Base-by-base conservation (phyloP, 495 filamentous ascomycete species). In the Neurospora hispaniola region DNA sequence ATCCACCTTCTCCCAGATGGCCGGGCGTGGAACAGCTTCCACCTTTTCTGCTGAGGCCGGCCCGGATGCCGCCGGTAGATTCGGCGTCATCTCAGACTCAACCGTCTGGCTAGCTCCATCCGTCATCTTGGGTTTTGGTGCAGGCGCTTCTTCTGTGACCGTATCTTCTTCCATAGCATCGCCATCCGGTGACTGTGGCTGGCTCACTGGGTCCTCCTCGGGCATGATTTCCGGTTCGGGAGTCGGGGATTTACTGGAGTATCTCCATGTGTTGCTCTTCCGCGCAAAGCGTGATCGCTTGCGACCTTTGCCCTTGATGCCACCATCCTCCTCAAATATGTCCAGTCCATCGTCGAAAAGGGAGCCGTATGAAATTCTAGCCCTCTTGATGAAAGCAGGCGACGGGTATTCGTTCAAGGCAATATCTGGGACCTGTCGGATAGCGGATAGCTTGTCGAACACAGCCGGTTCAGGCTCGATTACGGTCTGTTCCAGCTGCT, bases 241-340 rank as follows among this genome's bases (percentile, higher is more conserved):
- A 54, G 89, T 93, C 35, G 87, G 88, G 4, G 90, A 88, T 76
- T 88, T 86, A 74, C 91, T 90, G 39, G 84, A 81, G 76, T 92
- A 89, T 72, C 88, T 88, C 94, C 94, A 97, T 31, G 88, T 84
- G 11, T 81, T 86, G 75, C 89, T 89, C 27, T 85, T 84, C 41
- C 89, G 86, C 54, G 90, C 91, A 77, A 96, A 96, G 70, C 89
- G 88, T 7, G 89, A 86, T 66, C 89, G 87, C 82, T 97, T 97
- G 42, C 86, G 88, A 40, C 90, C 89, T 71, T 86, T 90, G 11
- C 87, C 89, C 20, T 85, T 87, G 31, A 89, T 82, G 0, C 89
- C 90, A 78, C 90, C 92, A 73, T 91, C 90, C 42, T 94, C 90
- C 8, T 83, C 85, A 71, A 96, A 94, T 18, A 91, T 89, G 75